Evolutionary conservation across 495 filamentous ascomycete genomes (phyloP), one percentile per base, ranked within the genome.

Genomic region (Aspergillus conjunctus): DNA sequence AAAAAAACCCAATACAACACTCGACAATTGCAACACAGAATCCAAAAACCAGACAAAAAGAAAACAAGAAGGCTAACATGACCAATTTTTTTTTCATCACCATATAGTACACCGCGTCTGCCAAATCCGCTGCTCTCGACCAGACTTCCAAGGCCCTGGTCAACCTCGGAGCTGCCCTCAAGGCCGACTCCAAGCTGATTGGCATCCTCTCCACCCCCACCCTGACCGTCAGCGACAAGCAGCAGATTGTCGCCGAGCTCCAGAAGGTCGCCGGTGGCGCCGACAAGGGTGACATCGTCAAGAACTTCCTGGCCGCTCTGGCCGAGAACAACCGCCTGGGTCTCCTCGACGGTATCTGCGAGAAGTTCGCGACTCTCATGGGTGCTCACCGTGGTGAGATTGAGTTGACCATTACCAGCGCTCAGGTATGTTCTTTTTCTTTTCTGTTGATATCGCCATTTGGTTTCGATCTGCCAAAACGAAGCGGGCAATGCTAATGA

Each of bases 261-360:
- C 79, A 87, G 71, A 96, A 93, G 85, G 84, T 85, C 68, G 78
- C 85, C 58, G 90, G 79, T 61, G 26, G 26, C 26, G 74, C 81
- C 54, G 86, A 90, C 74, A 87, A 90, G 76, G 83, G 80, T 67
- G 88, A 91, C 68, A 90, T 91, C 63, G 80, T 97, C 73, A 93
- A 93, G 87, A 96, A 96, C 84, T 91, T 98, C 81, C 83, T 98
- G 62, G 72, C 79, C 46, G 89, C 92, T 48, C 81, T 98, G 37
- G 92, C 93, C 54, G 91, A 95, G 78, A 96, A 98, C 86, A 98
- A 98, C 84, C 86, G 94, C 54, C 81, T 98, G 62, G 87, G 88
- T 39, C 77, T 94, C 56, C 81, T 98, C 46, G 83, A 88, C 72
- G 85, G 85, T 65, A 88, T 97, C 61, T 88, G 86, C 74, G 87